A percentile compares a stretch with the other conserved stretches of the same genome.
phyloP scores from a whole-genome alignment of 805 yeast species.

The Metschnikowia hibisci region DNA sequence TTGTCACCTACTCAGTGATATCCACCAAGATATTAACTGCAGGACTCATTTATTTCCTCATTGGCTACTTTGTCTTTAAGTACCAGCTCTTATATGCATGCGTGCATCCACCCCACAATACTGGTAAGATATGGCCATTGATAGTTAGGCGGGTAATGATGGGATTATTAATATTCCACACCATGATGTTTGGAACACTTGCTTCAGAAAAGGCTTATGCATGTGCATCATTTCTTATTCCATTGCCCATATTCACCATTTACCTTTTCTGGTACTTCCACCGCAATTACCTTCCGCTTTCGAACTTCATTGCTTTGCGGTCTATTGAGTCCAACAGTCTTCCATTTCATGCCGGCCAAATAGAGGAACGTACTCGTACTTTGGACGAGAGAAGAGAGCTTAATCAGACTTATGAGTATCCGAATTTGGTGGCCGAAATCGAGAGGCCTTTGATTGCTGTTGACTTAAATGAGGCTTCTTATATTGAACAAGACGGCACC shows the following conservation, averaged over 20 bases:
- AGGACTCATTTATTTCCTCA: conserved; percentile 75
- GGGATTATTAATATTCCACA: conserved; percentile 79
- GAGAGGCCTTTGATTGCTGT: conserved; percentile 85
- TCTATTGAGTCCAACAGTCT: conserved; percentile 56
- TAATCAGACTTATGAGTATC: conserved; percentile 72
- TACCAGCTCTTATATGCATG: conserved; percentile 86
- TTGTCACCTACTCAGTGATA: conserved; percentile 82
- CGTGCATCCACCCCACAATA: conserved; percentile 94
- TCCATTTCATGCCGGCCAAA: conserved; percentile 11
- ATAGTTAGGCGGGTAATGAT: conserved; percentile 76
- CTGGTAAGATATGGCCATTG: conserved; percentile 94
- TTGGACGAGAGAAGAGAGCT: conserved; percentile 76
- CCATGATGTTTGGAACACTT: conserved; percentile 89
- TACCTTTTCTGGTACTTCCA: conserved; percentile 77
- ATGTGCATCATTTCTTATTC: conserved; percentile 66
- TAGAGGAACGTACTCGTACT: conserved; percentile 40
- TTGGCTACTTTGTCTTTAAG: conserved; percentile 87
- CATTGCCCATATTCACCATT: conserved; percentile 69
- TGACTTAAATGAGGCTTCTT: conserved; percentile 44
- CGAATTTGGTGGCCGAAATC: conserved; percentile 60
- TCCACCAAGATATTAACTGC: conserved; percentile 83
- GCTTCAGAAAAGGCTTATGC: conserved; percentile 77
- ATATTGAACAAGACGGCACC: conserved; percentile 28
- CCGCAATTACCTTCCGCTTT: conserved; percentile 72
- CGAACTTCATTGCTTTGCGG: conserved; percentile 80